Conservation (phyloP, 2,329 filamentous ascomycete species). For the Huntiella abstrusa region DNA sequence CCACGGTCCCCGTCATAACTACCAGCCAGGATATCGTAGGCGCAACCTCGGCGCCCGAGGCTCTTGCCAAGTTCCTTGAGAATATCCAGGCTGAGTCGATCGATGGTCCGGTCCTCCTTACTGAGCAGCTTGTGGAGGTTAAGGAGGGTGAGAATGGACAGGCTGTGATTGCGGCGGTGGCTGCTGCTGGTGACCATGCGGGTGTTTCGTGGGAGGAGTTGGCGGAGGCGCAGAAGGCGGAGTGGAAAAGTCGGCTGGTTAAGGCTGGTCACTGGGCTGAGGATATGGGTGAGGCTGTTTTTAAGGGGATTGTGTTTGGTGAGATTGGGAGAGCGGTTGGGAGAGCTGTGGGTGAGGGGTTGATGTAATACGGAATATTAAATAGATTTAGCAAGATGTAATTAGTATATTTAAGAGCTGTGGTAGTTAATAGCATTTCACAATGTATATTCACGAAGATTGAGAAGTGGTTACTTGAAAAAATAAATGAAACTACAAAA, state of each 20-base stretch:
- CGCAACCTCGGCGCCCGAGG: neutral
- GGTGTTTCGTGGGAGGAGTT: slow-evolving; percentile 57
- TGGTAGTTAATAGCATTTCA: neutral
- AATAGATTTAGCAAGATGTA: neutral
- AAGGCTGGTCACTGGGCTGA: slow-evolving; percentile 64
- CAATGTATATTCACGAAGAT: neutral
- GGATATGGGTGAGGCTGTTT: slow-evolving; percentile 55
- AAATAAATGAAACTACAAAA: neutral
- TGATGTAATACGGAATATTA: neutral
- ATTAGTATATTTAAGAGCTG: neutral
- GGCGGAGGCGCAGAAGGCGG: slow-evolving; percentile 36
- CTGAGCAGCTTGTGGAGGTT: slow-evolving; percentile 1
- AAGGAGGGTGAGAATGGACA: neutral
- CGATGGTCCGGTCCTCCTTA: slow-evolving; percentile 6
- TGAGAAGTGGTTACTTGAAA: neutral
- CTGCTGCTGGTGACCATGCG: slow-evolving; percentile 28
- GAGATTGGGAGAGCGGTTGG: slow-evolving; percentile 48
- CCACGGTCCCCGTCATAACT: neutral
- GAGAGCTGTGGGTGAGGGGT: slow-evolving; percentile 23
- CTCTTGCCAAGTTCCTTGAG: slow-evolving; percentile 4
- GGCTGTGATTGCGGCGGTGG: slow-evolving; percentile 18
- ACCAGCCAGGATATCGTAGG: neutral
- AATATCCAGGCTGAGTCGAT: slow-evolving; percentile 5
- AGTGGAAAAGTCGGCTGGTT: slow-evolving; percentile 51
- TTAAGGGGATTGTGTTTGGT: slow-evolving; percentile 61